Conservation (phyloP, 2,329 filamentous ascomycete genomes). For the Talaromyces albobiverticillius region DNA sequence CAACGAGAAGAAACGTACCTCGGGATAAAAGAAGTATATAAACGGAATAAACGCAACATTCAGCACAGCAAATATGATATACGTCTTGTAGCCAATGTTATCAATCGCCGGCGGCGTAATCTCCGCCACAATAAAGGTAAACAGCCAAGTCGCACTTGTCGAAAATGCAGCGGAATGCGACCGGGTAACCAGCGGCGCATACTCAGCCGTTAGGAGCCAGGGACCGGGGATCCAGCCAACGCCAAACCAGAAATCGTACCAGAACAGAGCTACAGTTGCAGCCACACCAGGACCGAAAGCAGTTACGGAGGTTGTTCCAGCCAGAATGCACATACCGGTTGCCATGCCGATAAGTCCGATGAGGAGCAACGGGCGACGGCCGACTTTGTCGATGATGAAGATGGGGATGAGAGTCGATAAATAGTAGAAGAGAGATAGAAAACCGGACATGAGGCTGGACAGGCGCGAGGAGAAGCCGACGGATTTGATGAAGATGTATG, state of each 20-base stretch:
- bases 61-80: slow-evolving; percentile 33
- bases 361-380: slow-evolving; percentile 24
- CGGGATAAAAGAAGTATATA: slow-evolving; percentile 27
- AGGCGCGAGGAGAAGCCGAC: slow-evolving; percentile 31
- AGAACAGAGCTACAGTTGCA: slow-evolving; percentile 1
- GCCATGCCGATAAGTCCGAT: neutral
- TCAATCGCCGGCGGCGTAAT: slow-evolving; percentile 20
- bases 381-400: slow-evolving; percentile 37
- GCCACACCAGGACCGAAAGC: neutral
- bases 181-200: neutral
- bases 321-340: neutral
- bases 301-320: neutral
- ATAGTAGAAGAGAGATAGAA: slow-evolving; percentile 44
- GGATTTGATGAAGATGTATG: neutral
- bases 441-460: slow-evolving; percentile 45
- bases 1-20: slow-evolving; percentile 44
- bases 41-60: slow-evolving; percentile 23
- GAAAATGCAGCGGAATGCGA: slow-evolving; percentile 9
- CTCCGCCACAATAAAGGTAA: slow-evolving; percentile 17
- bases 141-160: slow-evolving; percentile 21
- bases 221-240: slow-evolving; percentile 15
- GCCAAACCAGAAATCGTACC: slow-evolving; percentile 8
- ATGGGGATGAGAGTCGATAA: slow-evolving; percentile 39
- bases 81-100: slow-evolving; percentile 43
- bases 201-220: slow-evolving; percentile 5